A percentile compares a stretch with the other conserved stretches of the same genome.
Evolutionary conservation across 148 eudicot species (phyloP).

Genomic region (Persicaria tinctoria): DNA sequence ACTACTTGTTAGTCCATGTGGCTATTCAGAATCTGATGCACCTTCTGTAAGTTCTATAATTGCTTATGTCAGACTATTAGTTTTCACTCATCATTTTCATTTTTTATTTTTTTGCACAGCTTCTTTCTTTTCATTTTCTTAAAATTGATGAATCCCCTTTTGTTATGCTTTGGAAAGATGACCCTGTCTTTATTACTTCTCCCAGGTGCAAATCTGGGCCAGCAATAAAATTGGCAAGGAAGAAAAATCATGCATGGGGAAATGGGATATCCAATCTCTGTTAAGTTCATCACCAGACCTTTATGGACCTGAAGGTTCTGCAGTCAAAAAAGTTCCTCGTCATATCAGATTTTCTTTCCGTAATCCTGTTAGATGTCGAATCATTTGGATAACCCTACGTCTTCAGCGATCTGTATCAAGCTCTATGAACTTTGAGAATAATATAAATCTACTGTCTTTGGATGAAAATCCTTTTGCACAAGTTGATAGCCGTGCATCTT

Average conservation of each 20-base stretch:
- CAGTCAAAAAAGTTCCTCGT: slow-evolving; percentile 41
- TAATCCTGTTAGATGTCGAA: slow-evolving; percentile 76
- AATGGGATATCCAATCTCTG: slow-evolving; percentile 76
- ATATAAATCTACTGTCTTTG: slow-evolving; percentile 62
- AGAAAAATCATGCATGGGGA: slow-evolving; percentile 79
- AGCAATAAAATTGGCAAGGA: slow-evolving; percentile 82
- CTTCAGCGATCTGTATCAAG: slow-evolving; percentile 69
- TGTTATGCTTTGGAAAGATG: not conserved
- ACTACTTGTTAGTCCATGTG: slow-evolving; percentile 77
- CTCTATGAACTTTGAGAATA: slow-evolving; percentile 61
- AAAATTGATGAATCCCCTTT: not conserved
- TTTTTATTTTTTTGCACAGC: not conserved
- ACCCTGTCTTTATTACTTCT: slow-evolving; percentile 11
- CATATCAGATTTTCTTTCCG: slow-evolving; percentile 65
- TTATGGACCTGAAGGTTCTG: slow-evolving; percentile 61
- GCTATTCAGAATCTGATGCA: slow-evolving; percentile 85
- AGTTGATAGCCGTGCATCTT: slow-evolving; percentile 65
- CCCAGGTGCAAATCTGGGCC: slow-evolving; percentile 94
- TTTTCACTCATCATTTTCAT: not conserved
- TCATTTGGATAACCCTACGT: slow-evolving; percentile 70
- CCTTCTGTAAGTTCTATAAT: slow-evolving; percentile 56
- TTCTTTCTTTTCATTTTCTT: not conserved
- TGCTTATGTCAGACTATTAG: not conserved
- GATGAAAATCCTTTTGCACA: slow-evolving; percentile 85
- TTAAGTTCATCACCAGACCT: slow-evolving; percentile 64